Base-by-base conservation (phyloP, 2,329 filamentous ascomycete species). In the Exophiala sp. region DNA sequence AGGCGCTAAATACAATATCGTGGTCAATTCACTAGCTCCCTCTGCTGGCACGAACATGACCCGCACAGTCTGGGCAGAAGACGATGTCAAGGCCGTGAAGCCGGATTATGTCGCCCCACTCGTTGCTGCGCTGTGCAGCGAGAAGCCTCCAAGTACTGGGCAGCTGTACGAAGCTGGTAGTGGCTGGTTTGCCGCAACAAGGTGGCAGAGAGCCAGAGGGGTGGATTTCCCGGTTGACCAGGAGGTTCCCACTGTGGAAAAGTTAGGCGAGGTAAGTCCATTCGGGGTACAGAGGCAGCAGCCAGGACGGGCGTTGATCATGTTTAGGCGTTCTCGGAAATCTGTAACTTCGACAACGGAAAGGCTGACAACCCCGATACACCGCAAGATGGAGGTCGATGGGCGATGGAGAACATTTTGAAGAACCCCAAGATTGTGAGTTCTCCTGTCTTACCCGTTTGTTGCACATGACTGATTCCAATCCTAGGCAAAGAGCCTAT, bases 41-140 rank as follows among this genome's bases (percentile, higher is more conserved):
- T 96, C 96, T 67, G 94, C 94, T 39, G 94, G 94, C 65, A 99
- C 94, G 43, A 86, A 88, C 70, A 95, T 99, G 89, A 97, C 94
- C 52, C 83, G 85, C 63, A 92, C 89, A 47, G 89, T 97, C 70
- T 83, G 97, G 79, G 91, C 92, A 29, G 90, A 96, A 74, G 92
- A 97, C 77, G 84, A 96, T 77, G 91, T 97, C n/a, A 91, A 96
- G 77, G 91, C 92, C 44, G 95, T 97, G 81, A 97, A 96, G 85
- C 94, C 94, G 57, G 92, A 97, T 70, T 96, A 96, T 74, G 91
- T 97, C 71, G 94, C 92, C 46, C 94, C 94, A 54, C 76, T 97
- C 35, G 91, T 97, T 48, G 84, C 91, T 50, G 84, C 91, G 39
- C 87, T 99, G 54, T 89, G 85, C 70, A 85, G 82, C n/a, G 94